Evolutionary conservation across 768 basidiomycete species (phyloP), one percentile per base, ranked within the genome.

Genomic region (Tubosaeta brunneosetosa): DNA sequence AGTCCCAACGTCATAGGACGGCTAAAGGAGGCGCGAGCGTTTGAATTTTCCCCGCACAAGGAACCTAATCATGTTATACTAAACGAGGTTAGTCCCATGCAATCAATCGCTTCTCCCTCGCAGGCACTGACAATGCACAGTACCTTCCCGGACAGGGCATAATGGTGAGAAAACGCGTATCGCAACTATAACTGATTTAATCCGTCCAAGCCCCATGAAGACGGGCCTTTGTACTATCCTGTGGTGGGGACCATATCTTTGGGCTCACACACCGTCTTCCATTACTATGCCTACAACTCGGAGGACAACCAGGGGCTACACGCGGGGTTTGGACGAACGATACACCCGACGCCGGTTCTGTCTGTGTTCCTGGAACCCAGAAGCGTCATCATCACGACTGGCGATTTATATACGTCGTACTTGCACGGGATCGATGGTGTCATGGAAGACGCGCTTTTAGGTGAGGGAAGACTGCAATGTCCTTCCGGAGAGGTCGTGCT

Each of bases 81-180:
- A 61, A 94, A 94, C 66, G 90, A 95, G 76, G 86, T 84, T 57
- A 54, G 73, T 60, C 6, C 31, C 43, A 26, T 32, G 38, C 37
- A 56, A 34, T 40, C 22, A 41, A 47, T 49, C 43, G 46, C 27
- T 40, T 54, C n/a, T n/a, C 44, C 44, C 27, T 40, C 53, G 49
- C 14, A 47, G 57, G 14, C 38, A n/a, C 55, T 63, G 55, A 64
- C 53, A 43, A 48, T 19, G 49, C 32, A 5, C 60, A 89, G 84
- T 97, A 97, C 69, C 77, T 83, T 16, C 80, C 91, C 8, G 91
- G 89, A 2, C 92, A 97, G 73, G 94, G 95, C 11, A 97, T 98
- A 54, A 88, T 94, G 81, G 93, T 93, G 66, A 50, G 74, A 69
- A 47, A 51, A 17, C 16, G 37, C 49, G 55, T 46, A 59, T 57